phyloP scores from a whole-genome alignment of 192 early-diverging fungal species.

The Backusella macrospora region DNA sequence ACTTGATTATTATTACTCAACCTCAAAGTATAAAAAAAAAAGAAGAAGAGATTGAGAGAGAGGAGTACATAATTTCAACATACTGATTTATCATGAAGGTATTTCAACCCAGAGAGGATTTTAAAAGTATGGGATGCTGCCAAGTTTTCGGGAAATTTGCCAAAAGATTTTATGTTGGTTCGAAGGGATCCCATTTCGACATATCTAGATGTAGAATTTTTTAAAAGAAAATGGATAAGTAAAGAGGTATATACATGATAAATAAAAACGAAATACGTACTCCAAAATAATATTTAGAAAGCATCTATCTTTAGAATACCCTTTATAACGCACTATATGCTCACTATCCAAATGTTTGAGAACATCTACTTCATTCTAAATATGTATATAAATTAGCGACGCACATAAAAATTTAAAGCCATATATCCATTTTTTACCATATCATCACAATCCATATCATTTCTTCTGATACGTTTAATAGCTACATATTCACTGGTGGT shows the following conservation, averaged over 20 bases:
- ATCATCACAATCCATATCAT: constrained; percentile 62
- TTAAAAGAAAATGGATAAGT: background rate
- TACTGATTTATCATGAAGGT: constrained; percentile 84
- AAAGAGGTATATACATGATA: background rate
- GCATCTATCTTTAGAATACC: constrained; percentile 71
- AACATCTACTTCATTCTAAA: constrained; percentile 78
- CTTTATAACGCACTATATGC: constrained; percentile 82
- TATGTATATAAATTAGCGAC: background rate
- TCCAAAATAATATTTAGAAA: constrained; percentile 86
- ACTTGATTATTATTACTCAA: background rate
- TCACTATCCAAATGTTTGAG: constrained; percentile 79
- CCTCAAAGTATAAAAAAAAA: background rate
- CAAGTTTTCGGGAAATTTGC: constrained; percentile 88
- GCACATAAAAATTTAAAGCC: background rate
- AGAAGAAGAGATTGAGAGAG: no score
- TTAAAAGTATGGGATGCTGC: constrained; percentile 84
- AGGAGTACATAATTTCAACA: background rate
- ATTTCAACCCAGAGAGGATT: constrained; percentile 86
- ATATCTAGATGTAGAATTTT: constrained; percentile 44
- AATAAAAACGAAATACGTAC: constrained; percentile 23
- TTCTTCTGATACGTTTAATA: constrained; percentile 82
- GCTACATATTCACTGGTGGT: constrained; percentile 82
- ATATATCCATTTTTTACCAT: constrained; percentile 50
- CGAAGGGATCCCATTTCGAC: constrained; percentile 93
- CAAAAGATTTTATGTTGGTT: constrained; percentile 85